Base-by-base conservation (phyloP, 139 green algal genomes). In the Haematococcus lacustris region DNA sequence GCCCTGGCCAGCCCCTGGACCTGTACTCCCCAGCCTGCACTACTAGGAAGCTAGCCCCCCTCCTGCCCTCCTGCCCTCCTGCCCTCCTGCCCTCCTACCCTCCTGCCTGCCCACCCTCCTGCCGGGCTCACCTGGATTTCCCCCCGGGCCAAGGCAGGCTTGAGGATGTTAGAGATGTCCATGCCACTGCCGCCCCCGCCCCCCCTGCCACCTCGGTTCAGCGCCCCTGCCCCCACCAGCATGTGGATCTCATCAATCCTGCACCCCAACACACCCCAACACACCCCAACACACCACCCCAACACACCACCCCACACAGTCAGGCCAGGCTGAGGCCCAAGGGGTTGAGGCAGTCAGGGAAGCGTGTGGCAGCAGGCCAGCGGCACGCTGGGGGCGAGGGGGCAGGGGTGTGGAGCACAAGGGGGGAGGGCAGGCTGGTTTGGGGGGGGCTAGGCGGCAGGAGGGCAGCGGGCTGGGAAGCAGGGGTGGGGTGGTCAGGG, bases 121-220 rank as follows among this genome's bases (percentile, higher is more conserved):
- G n/a, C n/a, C n/a, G 32, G 1, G 1, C 74, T 2, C 53, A 81
- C 76, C 74, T 78, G 74, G 79, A 84, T 76, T 61, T 84, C 79
- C 2, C 79, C 74, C 3, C 92, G 77, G 1, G 91, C 88, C 51
- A 97, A 80, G 0, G 93, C 87, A 25, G 94, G 94, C 86, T 98
- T 99, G 38, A 98, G 73, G 38, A 99, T 78, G 79, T 98, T 98
- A 71, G 83, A 73, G 66, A 99, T 93, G 86, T 99, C 95, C 64
- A 97, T 79, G 32, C 95, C 95, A 35, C 88, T 85, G 33, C 78
- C 76, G 38, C 88, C 87, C 59, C 89, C 87, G n/a, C n/a, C n/a
- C n/a, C n/a, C n/a, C n/a, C n/a, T n/a, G 60, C 85, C 83, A 38
- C 85, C 81, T 13, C 82, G 68, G 23, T 80, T 73, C 17, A 92